Evolutionary conservation across 179 eudicot species (phyloP).

Genomic region (Monotropa hypopitys): DNA sequence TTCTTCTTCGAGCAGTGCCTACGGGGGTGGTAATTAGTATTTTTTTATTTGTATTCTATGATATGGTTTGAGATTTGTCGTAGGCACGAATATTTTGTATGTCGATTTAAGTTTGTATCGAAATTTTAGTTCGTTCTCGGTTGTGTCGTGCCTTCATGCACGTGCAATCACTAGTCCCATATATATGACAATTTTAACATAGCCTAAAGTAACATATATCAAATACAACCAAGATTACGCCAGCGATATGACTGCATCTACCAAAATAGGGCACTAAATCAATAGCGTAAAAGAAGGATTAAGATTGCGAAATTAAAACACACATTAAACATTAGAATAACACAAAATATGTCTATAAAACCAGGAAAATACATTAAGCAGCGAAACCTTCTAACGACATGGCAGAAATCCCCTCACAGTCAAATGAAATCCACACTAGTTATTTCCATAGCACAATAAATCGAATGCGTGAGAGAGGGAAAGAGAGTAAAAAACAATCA

Average conservation of each 20-base stretch:
- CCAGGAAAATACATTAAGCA: not conserved
- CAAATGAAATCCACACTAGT: not conserved
- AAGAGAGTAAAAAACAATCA: not conserved
- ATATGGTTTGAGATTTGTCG: too few relatives aligned
- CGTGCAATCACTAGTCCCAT: too few relatives aligned
- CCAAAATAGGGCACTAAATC: not conserved
- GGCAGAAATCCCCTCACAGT: not conserved
- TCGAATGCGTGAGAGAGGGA: not conserved
- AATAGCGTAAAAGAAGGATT: not conserved
- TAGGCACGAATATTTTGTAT: too few relatives aligned
- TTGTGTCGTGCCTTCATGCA: too few relatives aligned
- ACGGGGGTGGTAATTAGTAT: too few relatives aligned
- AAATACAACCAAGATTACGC: not conserved
- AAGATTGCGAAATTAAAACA: not conserved
- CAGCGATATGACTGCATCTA: not conserved
- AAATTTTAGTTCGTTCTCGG: too few relatives aligned
- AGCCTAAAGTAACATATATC: not conserved
- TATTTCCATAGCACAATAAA: not conserved
- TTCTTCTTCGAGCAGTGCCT: too few relatives aligned
- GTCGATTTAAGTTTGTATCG: too few relatives aligned
- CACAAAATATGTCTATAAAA: not conserved
- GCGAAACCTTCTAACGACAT: not conserved
- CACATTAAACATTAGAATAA: not conserved
- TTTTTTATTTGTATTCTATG: too few relatives aligned
- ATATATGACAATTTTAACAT: too few relatives aligned